Base-by-base conservation (phyloP, 371 early-diverging fungal genomes). In the Entomophthora muscae region DNA sequence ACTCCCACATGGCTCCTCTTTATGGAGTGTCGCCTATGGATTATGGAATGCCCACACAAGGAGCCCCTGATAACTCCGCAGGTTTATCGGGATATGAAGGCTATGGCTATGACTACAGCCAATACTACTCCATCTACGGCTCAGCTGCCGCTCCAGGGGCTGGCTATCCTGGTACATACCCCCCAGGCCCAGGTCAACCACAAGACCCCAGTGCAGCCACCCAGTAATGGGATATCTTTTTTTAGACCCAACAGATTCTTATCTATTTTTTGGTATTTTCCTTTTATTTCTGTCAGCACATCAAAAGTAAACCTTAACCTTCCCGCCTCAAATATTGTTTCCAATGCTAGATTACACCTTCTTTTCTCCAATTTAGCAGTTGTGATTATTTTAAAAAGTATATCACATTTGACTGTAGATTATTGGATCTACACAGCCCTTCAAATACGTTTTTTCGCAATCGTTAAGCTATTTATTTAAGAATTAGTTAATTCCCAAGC, bases 91-190 rank as follows among this genome's bases (percentile, higher is more conserved):
- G 42, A 17, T 42, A 42, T 42, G 42, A 42, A 42, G 33, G 24
- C n/a, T 60, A 60, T 30, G 51, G 60, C 21, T 60, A 60, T 24
- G 60, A 60, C n/a, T 60, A 60, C 26, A 32, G n/a, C 26, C 60
- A 23, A 24, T 60, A 60, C n/a, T 60, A 60, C 33, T 23, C 60
- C 1, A 54, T 26, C 3, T 54, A 54, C 21, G 21, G 23, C 22
- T 7, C 2, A 7, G 26, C 23, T 26, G 55, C 55, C 27, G 7
- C 55, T 21, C 55, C 17, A 42, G 42, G 42, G 17, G 5, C 55
- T 22, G 55, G 23, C 7, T 23, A 54, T 54, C 21, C 21, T 22
- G 55, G 13, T 26, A 7, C 55, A 22, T 54, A 54, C 21, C 27
- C 55, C 13, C 26, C 55, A 7, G 23, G 23, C 55, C 27, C 13